These are phyloP conservation scores for Fusarium sp. DNA, from an alignment of 2,329 filamentous ascomycete species.

Conservation along the genomic window DNA sequence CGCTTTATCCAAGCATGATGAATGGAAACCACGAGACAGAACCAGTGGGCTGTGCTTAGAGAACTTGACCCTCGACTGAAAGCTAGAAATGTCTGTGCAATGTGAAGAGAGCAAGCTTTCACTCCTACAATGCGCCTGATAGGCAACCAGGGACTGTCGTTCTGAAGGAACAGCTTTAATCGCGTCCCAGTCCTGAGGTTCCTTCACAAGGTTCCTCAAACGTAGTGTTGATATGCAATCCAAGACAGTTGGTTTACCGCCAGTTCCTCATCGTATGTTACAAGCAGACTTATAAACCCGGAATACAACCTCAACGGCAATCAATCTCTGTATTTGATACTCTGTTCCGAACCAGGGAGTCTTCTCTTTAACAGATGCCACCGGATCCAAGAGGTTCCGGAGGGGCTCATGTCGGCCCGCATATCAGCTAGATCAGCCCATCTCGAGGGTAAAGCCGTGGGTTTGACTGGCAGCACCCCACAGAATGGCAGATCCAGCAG, in stretches of 20 bases:
- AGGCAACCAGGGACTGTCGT: background rate
- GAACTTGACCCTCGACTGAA: background rate
- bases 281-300: background rate
- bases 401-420: background rate
- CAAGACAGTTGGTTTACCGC: background rate
- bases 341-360: background rate
- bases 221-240: background rate
- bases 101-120: background rate
- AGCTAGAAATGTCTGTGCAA: background rate
- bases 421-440: conserved; percentile 4
- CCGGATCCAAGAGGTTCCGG: conserved; percentile 5
- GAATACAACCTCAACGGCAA: background rate
- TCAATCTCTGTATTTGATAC: background rate
- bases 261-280: background rate
- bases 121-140: background rate
- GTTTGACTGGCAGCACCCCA: conserved; percentile 1
- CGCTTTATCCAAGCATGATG: conserved; percentile 46
- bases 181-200: background rate
- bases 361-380: background rate
- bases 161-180: background rate
- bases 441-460: background rate
- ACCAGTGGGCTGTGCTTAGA: conserved; percentile 20
- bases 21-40: conserved; percentile 40
- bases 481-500: background rate
- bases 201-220: background rate